Evolutionary conservation across 2,329 filamentous ascomycete genomes (phyloP), one percentile per base, ranked within the genome.

Genomic region (Aspergillus novoparasiticus): DNA sequence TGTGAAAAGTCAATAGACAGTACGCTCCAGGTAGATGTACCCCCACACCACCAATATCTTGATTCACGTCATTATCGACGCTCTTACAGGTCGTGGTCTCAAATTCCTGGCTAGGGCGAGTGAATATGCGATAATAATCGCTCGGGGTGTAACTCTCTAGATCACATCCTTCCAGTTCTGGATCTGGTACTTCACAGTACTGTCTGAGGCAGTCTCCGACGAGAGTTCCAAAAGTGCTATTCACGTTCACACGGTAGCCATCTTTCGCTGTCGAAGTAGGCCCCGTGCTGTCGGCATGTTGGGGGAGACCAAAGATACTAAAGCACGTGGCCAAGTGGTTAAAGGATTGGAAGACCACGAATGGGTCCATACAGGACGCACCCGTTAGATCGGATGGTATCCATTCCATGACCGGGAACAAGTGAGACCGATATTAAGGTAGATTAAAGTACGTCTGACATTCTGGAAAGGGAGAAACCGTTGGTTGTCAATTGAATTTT

Each of bases 291-390:
- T 21, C 30, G 1, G 51, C 36, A n/a, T 36, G 6, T 12, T 36
- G 30, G 14, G 51, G 19, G 10, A 54, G 30, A 23, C 51, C 51
- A 32, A 34, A 54, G 51, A 55, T 55, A 41, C 32, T 39, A 55
- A 55, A 55, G n/a, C 51, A 55, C 23, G 32, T 55, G 10, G 51
- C 51, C 10, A 54, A 36, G 19, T n/a, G 23, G 19, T 54, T 10
- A n/a, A 54, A 36, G 3, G 51, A 54, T 12, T 54, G 23, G 32
- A 54, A 54, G 5, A 36, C 51, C 19, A n/a, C 32, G 9, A 16
- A 54, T 54, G 51, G 51, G 32, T 55, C 51, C 51, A 55, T 55
- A 21, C 51, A 54, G 51, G 51, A 54, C 30, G 51, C 19, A 9
- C 30, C 28, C 16, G 28, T 3, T 36, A 54, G n/a, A 54, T 54